Base-by-base conservation (phyloP, 768 basidiomycete species). In the Rhodotorula graminis region DNA sequence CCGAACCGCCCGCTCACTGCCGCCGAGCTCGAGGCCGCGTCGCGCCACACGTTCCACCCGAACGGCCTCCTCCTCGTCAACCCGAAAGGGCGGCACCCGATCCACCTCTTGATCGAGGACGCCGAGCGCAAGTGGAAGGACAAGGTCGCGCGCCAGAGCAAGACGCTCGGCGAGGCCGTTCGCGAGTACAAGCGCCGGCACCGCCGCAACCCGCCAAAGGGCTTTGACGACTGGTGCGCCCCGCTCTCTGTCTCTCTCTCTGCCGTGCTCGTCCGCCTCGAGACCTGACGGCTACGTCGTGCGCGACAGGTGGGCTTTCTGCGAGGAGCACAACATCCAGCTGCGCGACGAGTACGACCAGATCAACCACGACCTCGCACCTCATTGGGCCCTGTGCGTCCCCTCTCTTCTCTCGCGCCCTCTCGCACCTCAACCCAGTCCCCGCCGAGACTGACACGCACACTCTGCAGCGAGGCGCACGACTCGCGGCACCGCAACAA, bases 161-260 rank as follows among this genome's bases (percentile, higher is more conserved):
- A 85, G 77, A 89, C 91, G 0, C 84, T 98, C 50, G 82, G 82
- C 40, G 86, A 86, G 53, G 96, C 96, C 0, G 90, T 92, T 1
- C 81, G 81, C 25, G 92, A 94, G 80, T 99, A 99, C 82, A 86
- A 83, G 77, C 82, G 85, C 60, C 84, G 93, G 64, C 93, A 95
- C 80, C 82, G 83, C 11, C 85, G 89, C 40, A 81, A 86, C 37
- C 95, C 95, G 14, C 94, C 95, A 0, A 87, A 85, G 61, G 94
- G 93, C 2, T 99, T 98, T 74, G 93, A 92, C 79, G 82, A 85
- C n/a, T 97, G 95, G 94, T 95, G 79, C 71, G 80, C 12, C 44
- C 9, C 42, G 8, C 15, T 50, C 53, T 9, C 25, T 42, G 16
- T 21, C 6, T 25, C 27, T 25, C 27, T 27, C 42, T 46, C 9